These are phyloP conservation scores for Malassezia psittaci DNA, from an alignment of 1,284 basidiomycete species.

Conservation along the genomic window DNA sequence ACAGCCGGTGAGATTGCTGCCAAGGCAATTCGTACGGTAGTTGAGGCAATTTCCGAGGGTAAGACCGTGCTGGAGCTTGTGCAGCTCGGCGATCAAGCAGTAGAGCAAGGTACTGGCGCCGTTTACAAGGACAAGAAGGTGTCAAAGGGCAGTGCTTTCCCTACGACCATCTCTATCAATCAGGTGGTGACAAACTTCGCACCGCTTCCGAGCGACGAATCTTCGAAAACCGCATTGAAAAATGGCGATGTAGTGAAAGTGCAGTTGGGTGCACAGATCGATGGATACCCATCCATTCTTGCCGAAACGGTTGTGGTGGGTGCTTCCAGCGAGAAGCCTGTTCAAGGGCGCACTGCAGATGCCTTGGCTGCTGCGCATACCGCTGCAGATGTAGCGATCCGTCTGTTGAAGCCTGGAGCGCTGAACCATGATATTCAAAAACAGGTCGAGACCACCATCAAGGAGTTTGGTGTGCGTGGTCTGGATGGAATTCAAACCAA, in stretches of 20 bases:
- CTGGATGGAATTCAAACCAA: conserved; percentile 64
- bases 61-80: conserved; percentile 83
- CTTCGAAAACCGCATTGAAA: conserved; percentile 55
- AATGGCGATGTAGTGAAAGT: conserved; percentile 91
- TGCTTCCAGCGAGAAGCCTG: conserved; percentile 68
- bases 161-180: conserved; percentile 86
- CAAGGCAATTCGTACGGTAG: conserved; percentile 66
- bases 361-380: conserved; percentile 84
- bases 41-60: conserved; percentile 50
- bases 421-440: conserved; percentile 94
- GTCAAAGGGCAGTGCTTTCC: conserved; percentile 78
- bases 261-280: conserved; percentile 90
- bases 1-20: conserved; percentile 80
- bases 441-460: conserved; percentile 60
- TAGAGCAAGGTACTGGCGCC: conserved; percentile 70
- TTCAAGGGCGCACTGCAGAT: conserved; percentile 76
- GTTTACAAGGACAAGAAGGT: conserved; percentile 75
- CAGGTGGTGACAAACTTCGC: conserved; percentile 55
- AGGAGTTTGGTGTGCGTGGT: conserved; percentile 45
- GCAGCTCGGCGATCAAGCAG: conserved; percentile 78
- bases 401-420: conserved; percentile 56
- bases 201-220: conserved; percentile 55
- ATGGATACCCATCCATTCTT: conserved; percentile 73
- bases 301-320: conserved; percentile 60
- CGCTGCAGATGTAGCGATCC: conserved; percentile 71